These are phyloP conservation scores for Auricularia sp. DNA, from an alignment of 768 basidiomycete species.

Conservation along the genomic window DNA sequence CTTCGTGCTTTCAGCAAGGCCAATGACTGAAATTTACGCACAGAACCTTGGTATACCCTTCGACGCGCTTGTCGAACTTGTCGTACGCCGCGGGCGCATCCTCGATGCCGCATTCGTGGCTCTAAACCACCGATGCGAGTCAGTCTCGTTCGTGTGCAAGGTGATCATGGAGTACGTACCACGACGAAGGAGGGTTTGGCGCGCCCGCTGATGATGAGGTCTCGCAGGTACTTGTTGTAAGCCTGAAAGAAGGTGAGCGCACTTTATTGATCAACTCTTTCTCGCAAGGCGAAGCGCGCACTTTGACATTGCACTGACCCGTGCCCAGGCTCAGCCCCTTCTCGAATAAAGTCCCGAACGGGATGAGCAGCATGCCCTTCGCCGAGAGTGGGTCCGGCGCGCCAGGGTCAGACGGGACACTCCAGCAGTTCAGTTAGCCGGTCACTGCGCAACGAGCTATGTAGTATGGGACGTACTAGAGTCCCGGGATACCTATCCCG, in stretches of 20 bases:
- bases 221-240: conserved; percentile 44
- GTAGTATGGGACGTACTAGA: too few relatives aligned
- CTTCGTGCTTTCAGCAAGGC: too few relatives aligned
- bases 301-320: too few relatives aligned
- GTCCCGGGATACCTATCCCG: too few relatives aligned
- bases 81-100: conserved; percentile 39
- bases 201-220: conserved; percentile 41
- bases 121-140: background rate
- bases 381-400: conserved; percentile 42
- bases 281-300: too few relatives aligned
- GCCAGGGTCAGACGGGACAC: conserved; percentile 37
- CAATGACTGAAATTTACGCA: background rate
- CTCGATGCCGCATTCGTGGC: conserved; percentile 38
- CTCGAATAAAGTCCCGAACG: conserved; percentile 26
- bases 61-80: conserved; percentile 44
- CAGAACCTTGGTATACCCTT: conserved; percentile 37
- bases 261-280: background rate
- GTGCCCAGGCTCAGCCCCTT: too few relatives aligned
- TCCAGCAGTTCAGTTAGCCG: conserved; percentile 7
- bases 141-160: background rate
- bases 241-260: conserved; percentile 19
- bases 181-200: conserved; percentile 48
- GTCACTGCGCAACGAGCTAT: too few relatives aligned
- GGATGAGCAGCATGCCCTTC: conserved; percentile 41
- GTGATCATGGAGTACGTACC: background rate